phyloP scores from a whole-genome alignment of 257 asterid species.

The Solanum neorickii region DNA sequence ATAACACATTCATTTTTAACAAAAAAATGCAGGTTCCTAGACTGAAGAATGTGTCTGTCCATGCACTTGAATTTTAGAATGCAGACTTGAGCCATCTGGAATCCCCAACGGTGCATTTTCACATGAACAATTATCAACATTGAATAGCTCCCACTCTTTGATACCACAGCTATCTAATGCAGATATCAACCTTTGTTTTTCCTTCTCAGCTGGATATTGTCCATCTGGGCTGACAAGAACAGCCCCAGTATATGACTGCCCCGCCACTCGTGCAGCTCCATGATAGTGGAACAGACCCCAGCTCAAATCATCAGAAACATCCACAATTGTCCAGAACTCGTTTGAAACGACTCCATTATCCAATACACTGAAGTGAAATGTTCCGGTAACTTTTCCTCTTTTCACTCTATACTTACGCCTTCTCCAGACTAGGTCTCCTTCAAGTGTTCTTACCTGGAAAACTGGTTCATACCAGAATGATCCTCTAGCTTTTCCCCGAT shows the following conservation, averaged over 20 bases:
- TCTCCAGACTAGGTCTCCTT: slow-evolving; percentile 67
- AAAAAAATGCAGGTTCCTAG: background rate
- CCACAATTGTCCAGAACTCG: slow-evolving; percentile 83
- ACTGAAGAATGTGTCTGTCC: slow-evolving; percentile 12
- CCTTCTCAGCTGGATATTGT: slow-evolving; percentile 33
- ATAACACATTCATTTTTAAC: background rate
- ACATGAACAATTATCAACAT: slow-evolving; percentile 71
- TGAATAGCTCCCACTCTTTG: slow-evolving; percentile 79
- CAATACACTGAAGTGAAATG: slow-evolving; percentile 68
- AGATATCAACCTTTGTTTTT: slow-evolving; percentile 21
- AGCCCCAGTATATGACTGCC: slow-evolving; percentile 88
- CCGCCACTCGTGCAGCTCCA: slow-evolving; percentile 87
- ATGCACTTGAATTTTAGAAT: slow-evolving; percentile 25
- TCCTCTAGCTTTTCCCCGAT: slow-evolving; percentile 79
- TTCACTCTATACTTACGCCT: slow-evolving; percentile 73
- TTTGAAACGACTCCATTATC: slow-evolving; percentile 91
- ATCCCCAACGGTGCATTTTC: slow-evolving; percentile 59
- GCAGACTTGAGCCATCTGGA: slow-evolving; percentile 68
- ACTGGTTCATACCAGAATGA: slow-evolving; percentile 95
- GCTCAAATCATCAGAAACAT: slow-evolving; percentile 61
- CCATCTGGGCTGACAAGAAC: slow-evolving; percentile 78
- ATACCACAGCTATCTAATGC: slow-evolving; percentile 68
- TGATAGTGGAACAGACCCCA: slow-evolving; percentile 95
- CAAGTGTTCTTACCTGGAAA: slow-evolving; percentile 64
- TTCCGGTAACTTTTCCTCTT: slow-evolving; percentile 60